Percentiles rank a stretch among this genome's conserved stretches.
Conservation (phyloP, 208 protist genomes). For the Balamuthia mandrillaris region DNA sequence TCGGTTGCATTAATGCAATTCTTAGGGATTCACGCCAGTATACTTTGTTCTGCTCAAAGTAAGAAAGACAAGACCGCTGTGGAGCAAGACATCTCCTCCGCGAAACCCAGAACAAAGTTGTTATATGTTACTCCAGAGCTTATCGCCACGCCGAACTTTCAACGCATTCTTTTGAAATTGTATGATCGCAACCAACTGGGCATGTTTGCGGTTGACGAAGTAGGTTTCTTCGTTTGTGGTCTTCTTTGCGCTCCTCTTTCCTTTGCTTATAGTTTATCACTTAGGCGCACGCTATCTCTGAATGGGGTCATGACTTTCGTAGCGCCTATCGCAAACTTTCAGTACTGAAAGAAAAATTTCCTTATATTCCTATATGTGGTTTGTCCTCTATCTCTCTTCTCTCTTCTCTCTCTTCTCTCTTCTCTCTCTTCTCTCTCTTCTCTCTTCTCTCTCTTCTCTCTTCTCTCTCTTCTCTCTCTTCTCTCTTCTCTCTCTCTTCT, state of each 20-base stretch:
- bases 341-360: conserved; percentile 17
- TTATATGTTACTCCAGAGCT: conserved; percentile 66
- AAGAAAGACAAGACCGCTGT: no score
- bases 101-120: no score
- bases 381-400: background rate
- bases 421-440: background rate
- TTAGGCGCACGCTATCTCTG: conserved; percentile 59
- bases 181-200: background rate
- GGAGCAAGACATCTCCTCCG: no score
- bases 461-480: background rate
- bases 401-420: no score
- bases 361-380: background rate
- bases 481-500: background rate
- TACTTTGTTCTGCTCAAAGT: no score
- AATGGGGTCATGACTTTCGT: conserved; percentile 70
- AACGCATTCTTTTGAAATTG: conserved; percentile 12
- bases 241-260: no score
- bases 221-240: background rate
- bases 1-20: no score
- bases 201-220: conserved; percentile 46
- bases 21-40: no score
- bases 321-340: conserved; percentile 40
- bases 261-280: no score
- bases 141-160: conserved; percentile 36
- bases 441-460: background rate